phyloP scores from a whole-genome alignment of 1,284 basidiomycete species.

The Cryptococcus maquisensis region DNA sequence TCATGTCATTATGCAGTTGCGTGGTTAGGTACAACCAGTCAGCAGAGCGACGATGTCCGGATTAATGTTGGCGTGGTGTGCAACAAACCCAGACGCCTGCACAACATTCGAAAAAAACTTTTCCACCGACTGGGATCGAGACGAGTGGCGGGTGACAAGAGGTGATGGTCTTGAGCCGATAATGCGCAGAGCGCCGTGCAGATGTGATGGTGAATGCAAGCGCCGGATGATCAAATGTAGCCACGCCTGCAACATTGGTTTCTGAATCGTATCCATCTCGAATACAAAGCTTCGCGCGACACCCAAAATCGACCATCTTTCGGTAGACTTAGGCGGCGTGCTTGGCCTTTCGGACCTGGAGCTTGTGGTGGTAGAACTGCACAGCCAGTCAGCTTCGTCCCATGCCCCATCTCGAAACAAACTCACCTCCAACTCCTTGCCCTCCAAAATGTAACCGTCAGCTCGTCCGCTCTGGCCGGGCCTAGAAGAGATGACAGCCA shows the following conservation, averaged over 20 bases:
- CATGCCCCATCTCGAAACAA: conserved; percentile 35
- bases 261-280: conserved; percentile 19
- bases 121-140: too few species aligned
- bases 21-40: not conserved
- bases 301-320: conserved; percentile 9
- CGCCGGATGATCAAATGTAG: not conserved
- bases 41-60: too few species aligned
- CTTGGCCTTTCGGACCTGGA: conserved; percentile 89
- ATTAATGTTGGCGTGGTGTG: too few species aligned
- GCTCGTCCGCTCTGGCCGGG: conserved; percentile 90
- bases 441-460: conserved; percentile 93
- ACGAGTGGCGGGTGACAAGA: too few species aligned
- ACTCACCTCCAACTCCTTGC: conserved; percentile 87
- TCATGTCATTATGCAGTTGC: not conserved
- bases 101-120: too few species aligned
- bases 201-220: not conserved
- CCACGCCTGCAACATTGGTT: not conserved
- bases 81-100: too few species aligned
- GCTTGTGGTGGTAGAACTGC: conserved; percentile 85
- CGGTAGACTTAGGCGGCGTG: conserved; percentile 54
- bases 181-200: not conserved
- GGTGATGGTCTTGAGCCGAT: too few species aligned
- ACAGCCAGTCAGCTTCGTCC: conserved; percentile 3
- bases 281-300: conserved; percentile 13
- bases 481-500: conserved; percentile 80